Percentiles rank a stretch among this genome's conserved stretches.
Evolutionary conservation across 345 rosid genomes (phyloP).

Genomic region (Syzygium aromaticum): DNA sequence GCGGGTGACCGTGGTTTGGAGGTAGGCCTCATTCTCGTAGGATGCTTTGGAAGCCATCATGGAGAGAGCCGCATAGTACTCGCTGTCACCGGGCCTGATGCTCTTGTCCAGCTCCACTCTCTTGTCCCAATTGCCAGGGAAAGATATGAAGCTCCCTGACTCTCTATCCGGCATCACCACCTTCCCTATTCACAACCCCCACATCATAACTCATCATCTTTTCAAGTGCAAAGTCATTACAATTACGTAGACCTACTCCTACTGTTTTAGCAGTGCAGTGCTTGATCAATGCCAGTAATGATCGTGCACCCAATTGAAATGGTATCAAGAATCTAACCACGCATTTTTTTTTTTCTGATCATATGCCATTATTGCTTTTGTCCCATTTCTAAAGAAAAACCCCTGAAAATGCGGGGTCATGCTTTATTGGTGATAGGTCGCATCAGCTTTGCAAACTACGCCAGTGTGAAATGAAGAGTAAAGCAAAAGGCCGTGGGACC

Average conservation of each 20-base stretch:
- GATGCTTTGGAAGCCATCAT: constrained; percentile 60
- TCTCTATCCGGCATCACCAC: constrained; percentile 26
- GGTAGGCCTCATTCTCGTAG: constrained; percentile 55
- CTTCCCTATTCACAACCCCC: constrained; percentile 17
- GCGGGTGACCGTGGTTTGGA: constrained; percentile 21
- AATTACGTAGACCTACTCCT: neutral
- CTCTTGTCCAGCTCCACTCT: constrained; percentile 36
- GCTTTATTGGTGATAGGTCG: neutral
- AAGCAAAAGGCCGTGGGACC: neutral
- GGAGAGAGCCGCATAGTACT: constrained; percentile 39
- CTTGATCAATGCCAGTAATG: neutral
- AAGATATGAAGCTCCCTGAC: constrained; percentile 39
- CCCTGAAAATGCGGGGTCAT: neutral
- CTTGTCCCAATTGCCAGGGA: constrained; percentile 33
- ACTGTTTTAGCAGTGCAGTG: neutral
- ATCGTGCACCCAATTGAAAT: neutral
- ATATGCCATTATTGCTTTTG: neutral
- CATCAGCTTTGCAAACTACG: neutral
- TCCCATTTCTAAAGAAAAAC: neutral
- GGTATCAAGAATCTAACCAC: neutral
- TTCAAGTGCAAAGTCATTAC: neutral
- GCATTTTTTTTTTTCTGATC: neutral
- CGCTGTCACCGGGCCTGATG: constrained; percentile 26
- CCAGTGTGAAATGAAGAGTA: neutral
- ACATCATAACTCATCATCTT: neutral